These are phyloP conservation scores for Coemansia sp. DNA, from an alignment of 192 early-diverging fungal species.

Conservation along the genomic window DNA sequence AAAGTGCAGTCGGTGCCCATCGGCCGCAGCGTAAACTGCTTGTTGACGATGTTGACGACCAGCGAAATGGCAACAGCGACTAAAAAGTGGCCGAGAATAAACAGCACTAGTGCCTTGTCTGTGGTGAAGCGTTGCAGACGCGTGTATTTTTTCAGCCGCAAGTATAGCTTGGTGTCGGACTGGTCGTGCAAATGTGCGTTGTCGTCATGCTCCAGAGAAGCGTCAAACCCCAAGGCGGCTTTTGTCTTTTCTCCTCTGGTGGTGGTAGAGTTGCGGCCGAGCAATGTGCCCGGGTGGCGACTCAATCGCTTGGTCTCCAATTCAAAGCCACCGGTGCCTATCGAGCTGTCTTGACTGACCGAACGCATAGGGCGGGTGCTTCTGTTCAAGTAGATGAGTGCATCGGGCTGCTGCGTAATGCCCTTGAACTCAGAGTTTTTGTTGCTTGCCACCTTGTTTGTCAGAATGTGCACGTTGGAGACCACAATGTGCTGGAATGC, in stretches of 20 bases:
- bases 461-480: slow-evolving; percentile 38
- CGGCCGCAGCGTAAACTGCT: slow-evolving; percentile 37
- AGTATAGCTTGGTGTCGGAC: slow-evolving; percentile 22
- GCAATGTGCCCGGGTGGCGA: neutral
- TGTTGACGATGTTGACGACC: slow-evolving; percentile 40
- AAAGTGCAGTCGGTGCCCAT: slow-evolving; percentile 24
- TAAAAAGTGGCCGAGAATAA: slow-evolving; percentile 14
- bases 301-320: neutral
- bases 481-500: slow-evolving; percentile 39
- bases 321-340: slow-evolving; percentile 36
- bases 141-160: slow-evolving; percentile 36
- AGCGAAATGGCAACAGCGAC: slow-evolving; percentile 28
- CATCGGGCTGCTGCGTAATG: slow-evolving; percentile 13
- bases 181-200: slow-evolving; percentile 9
- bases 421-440: slow-evolving; percentile 32
- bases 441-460: slow-evolving; percentile 31
- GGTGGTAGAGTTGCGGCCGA: neutral
- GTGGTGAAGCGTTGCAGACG: slow-evolving; percentile 33
- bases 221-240: neutral
- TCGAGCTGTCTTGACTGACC: slow-evolving; percentile 37
- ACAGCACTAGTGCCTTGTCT: slow-evolving; percentile 18
- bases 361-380: slow-evolving; percentile 11
- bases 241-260: slow-evolving; percentile 24
- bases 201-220: neutral
- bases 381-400: neutral